Percentiles rank a stretch among this genome's conserved stretches.
Conservation (phyloP, 225 moss, liverwort and hornwort genomes). For the Sphagnum tenellum region DNA sequence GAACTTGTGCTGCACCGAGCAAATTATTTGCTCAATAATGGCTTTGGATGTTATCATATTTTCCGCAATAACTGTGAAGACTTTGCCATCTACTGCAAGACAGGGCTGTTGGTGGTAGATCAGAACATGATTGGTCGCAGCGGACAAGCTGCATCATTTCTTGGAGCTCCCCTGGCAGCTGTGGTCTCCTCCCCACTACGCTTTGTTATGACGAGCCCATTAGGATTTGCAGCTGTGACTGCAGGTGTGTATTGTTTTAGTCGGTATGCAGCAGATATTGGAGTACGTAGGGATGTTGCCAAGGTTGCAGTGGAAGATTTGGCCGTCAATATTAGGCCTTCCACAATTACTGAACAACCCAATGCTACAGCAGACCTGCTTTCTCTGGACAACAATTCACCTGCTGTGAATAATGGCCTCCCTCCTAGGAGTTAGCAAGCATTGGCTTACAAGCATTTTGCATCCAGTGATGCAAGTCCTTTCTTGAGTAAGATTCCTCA, state of each 20-base stretch:
- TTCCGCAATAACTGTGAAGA: constrained; percentile 98
- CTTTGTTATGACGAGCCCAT: constrained; percentile 82
- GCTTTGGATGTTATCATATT: constrained; percentile 77
- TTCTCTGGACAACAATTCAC: constrained; percentile 5
- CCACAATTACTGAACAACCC: constrained; percentile 16
- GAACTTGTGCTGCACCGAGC: constrained; percentile 79
- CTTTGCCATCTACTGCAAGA: constrained; percentile 97
- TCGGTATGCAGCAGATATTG: constrained; percentile 88
- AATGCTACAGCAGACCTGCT: constrained; percentile 3
- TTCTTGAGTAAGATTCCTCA: no score
- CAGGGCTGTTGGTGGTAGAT: constrained; percentile 76
- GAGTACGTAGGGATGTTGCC: constrained; percentile 79
- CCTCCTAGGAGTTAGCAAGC: constrained; percentile 6
- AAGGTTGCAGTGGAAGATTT: constrained; percentile 90
- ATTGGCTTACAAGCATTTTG: background rate
- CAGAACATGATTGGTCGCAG: constrained; percentile 79
- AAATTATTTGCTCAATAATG: constrained; percentile 61
- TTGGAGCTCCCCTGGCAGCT: constrained; percentile 94
- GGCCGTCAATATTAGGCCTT: constrained; percentile 73
- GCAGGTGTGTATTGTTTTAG: constrained; percentile 89
- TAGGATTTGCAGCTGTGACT: constrained; percentile 79
- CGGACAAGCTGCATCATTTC: constrained; percentile 88
- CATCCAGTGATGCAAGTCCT: no score
- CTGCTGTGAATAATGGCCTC: constrained; percentile 1
- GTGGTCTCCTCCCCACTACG: constrained; percentile 78